These are phyloP conservation scores for Acacia melanoxylon DNA, from an alignment of 306 rosid genomes.

Conservation along the genomic window DNA sequence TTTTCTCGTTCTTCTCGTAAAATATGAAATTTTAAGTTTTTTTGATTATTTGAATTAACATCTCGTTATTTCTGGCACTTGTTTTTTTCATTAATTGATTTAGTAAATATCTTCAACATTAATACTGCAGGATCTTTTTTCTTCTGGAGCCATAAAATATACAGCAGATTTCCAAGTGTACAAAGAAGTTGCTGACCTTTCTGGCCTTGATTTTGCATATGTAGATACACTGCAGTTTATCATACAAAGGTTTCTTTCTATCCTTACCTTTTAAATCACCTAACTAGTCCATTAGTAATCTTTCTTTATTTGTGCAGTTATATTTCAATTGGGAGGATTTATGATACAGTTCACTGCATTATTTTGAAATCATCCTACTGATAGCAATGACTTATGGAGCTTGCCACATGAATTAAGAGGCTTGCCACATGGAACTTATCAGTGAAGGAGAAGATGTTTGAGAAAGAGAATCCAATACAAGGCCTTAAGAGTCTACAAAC, in stretches of 20 bases:
- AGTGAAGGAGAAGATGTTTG: too few relatives aligned
- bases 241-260: slow-evolving; percentile 84
- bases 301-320: too few relatives aligned
- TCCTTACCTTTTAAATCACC: slow-evolving; percentile 27
- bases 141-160: slow-evolving; percentile 87
- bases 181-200: slow-evolving; percentile 85
- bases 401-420: too few relatives aligned
- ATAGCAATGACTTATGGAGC: too few relatives aligned
- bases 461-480: too few relatives aligned
- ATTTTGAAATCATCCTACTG: too few relatives aligned
- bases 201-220: slow-evolving; percentile 99
- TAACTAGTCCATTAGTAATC: too few relatives aligned
- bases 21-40: background rate
- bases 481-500: too few relatives aligned
- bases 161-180: slow-evolving; percentile 94
- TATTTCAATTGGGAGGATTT: too few relatives aligned
- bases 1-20: slow-evolving; percentile 5
- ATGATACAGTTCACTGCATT: too few relatives aligned
- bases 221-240: slow-evolving; percentile 86
- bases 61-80: slow-evolving; percentile 13
- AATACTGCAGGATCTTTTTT: slow-evolving; percentile 75
- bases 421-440: too few relatives aligned
- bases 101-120: slow-evolving; percentile 25
- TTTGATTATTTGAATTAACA: slow-evolving; percentile 20
- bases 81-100: slow-evolving; percentile 25